phyloP scores from a whole-genome alignment of 2,329 filamentous ascomycete species.

The Botrytis medusae region DNA sequence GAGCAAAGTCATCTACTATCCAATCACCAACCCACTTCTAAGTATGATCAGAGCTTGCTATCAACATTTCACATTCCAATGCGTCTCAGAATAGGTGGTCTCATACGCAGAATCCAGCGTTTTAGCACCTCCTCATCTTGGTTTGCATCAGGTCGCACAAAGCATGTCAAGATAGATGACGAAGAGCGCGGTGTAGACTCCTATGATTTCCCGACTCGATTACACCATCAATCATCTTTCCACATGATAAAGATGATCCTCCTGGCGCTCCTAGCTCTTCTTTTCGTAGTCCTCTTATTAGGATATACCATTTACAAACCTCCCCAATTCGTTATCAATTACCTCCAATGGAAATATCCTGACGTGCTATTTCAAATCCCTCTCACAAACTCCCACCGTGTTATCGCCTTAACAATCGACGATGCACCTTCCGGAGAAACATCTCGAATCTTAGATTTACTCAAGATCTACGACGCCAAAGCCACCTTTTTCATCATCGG shows the following conservation, averaged over 20 bases:
- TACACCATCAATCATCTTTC: not conserved
- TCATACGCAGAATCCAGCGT: constrained; percentile 17
- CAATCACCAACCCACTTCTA: not conserved
- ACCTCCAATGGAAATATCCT: constrained; percentile 70
- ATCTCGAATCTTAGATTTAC: constrained; percentile 63
- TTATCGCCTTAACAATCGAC: constrained; percentile 83
- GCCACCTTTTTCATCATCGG: constrained; percentile 93
- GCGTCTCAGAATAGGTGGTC: constrained; percentile 16
- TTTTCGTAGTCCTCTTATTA: constrained; percentile 39
- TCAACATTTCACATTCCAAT: constrained; percentile 1
- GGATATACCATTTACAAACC: constrained; percentile 81
- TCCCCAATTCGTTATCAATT: constrained; percentile 66
- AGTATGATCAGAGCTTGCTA: not conserved
- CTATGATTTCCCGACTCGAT: not conserved
- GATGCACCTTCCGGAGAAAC: constrained; percentile 79
- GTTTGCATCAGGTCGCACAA: constrained; percentile 20
- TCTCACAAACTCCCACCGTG: constrained; percentile 55
- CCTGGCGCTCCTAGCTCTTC: constrained; percentile 28
- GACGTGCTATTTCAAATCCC: constrained; percentile 74
- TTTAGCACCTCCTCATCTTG: not conserved
- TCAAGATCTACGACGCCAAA: constrained; percentile 64
- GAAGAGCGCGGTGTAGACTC: constrained; percentile 30
- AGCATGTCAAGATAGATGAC: constrained; percentile 40
- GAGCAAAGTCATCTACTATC: not conserved
- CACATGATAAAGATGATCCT: constrained; percentile 27